Base-by-base conservation (phyloP, 257 asterid genomes). In the Solanum lignicaule region DNA sequence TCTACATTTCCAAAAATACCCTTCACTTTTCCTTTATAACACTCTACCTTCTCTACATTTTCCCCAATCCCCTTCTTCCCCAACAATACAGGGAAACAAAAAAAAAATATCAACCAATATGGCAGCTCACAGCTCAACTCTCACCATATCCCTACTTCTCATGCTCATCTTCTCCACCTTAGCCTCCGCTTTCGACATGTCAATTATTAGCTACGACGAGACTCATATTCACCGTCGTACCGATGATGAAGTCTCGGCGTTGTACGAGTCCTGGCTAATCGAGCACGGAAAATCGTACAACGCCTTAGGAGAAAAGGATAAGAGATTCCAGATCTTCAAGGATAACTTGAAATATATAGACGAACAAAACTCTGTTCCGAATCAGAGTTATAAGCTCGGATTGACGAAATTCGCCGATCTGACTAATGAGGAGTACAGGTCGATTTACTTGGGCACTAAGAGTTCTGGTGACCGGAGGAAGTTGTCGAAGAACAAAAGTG, bases 381-480 rank as follows among this genome's bases (percentile, higher is more conserved):
- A 52, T 79, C 90, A 92, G 87, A 74, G 90, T n/a, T 92, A 87
- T 91, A 92, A 85, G 91, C 95, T 94, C 7, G 98, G 95, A 32
- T 87, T 92, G 87, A 94, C 91, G 87, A 91, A 92, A 36, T 94
- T 94, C 90, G 93, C 98, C 38, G 98, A 94, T 91, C 75, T 92
- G 85, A 92, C 94, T 48, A 92, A 92, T 73, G 92, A 92, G 29
- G 96, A 94, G 92, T 94, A 93, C 85, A 91, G 90, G 92, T 89
- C 87, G 14, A 91, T 38, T 78, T 91, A 74, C 52, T 91, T 94
- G 52, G 95, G 98, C 1, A 38, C 72, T 13, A 90, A 88, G 52
- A 86, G 82, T 72, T 72, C 90, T 4, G 90, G 88, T 66, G 87
- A 92, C 4, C 79, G 86, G 14, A 84, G 92, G 7, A 89, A 84